Evolutionary conservation across 1,139 yeast genomes (phyloP).

Genomic region (Candida sp.): DNA sequence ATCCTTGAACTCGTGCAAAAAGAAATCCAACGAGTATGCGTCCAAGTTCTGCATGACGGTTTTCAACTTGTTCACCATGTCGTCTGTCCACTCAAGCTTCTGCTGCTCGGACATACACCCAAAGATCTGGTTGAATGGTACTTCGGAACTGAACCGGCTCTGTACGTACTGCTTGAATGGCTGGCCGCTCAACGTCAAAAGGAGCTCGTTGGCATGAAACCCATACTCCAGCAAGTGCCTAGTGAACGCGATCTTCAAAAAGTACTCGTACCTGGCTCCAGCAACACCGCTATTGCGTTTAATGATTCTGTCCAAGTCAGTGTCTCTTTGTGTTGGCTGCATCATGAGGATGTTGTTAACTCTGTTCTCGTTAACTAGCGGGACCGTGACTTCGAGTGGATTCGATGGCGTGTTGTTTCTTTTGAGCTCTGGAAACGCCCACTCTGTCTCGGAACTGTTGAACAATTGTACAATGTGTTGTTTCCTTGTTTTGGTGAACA

Average conservation of each 20-base stretch:
- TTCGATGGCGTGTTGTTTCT: neutral
- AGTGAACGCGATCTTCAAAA: constrained; percentile 1
- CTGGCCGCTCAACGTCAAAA: constrained; percentile 2
- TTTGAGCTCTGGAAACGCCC: constrained; percentile 6
- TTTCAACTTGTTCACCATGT: constrained; percentile 5
- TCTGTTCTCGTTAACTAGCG: constrained; percentile 8
- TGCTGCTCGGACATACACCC: constrained; percentile 12
- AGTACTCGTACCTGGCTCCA: constrained; percentile 1
- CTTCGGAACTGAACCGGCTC: constrained; percentile 3
- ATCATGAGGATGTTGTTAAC: constrained; percentile 9
- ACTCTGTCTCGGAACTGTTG: neutral
- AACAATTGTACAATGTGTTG: neutral
- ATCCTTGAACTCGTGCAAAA: constrained; percentile 4
- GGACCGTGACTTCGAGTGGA: constrained; percentile 4
- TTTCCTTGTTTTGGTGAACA: neutral
- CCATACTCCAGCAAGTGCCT: neutral
- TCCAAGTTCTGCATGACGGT: constrained; percentile 2
- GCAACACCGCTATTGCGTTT: constrained; percentile 3
- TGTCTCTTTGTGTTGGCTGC: neutral
- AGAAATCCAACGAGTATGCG: constrained; percentile 1
- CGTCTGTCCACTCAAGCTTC: constrained; percentile 10
- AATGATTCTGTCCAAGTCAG: neutral
- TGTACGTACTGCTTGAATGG: constrained; percentile 11
- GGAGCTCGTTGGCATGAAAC: constrained; percentile 1
- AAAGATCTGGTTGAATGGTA: constrained; percentile 9